phyloP scores from a whole-genome alignment of 495 filamentous ascomycete genomes.

The Thermothielavioides terrestris region DNA sequence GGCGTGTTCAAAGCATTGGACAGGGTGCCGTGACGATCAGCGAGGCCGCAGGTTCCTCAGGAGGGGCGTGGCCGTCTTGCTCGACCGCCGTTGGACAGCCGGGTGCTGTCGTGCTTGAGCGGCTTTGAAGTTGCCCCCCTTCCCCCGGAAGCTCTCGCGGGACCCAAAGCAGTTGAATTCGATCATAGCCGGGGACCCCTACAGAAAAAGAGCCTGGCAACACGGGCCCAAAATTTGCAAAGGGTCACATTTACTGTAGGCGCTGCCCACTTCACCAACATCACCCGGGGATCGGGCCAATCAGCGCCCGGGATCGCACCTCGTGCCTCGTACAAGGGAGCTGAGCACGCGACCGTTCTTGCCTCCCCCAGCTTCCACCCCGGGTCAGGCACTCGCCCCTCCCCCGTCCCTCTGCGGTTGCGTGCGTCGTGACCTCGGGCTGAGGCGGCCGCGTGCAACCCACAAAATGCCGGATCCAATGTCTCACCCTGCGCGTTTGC shows the following conservation, averaged over 20 bases:
- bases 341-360: slow-evolving; percentile 24
- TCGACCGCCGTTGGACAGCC: not conserved
- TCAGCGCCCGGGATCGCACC: slow-evolving; percentile 16
- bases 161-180: not conserved
- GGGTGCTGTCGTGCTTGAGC: not conserved
- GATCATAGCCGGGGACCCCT: too few species aligned
- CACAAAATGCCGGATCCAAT: not conserved
- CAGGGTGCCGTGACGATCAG: not conserved
- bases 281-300: slow-evolving; percentile 4
- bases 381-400: slow-evolving; percentile 11
- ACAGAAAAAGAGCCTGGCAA: not conserved
- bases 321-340: slow-evolving; percentile 20
- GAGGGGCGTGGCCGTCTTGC: slow-evolving; percentile 1
- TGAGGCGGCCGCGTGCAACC: slow-evolving; percentile 2
- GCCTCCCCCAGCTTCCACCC: too few species aligned
- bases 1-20: slow-evolving; percentile 13
- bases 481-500: not conserved
- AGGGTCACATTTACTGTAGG: not conserved
- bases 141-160: not conserved
- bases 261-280: not conserved
- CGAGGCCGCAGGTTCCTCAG: not conserved
- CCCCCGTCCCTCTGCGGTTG: not conserved
- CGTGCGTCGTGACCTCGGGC: slow-evolving; percentile 1
- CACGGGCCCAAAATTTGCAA: not conserved
- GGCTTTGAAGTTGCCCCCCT: not conserved